Evolutionary conservation across 805 yeast species (phyloP).

Genomic region (Metschnikowia lachancei): DNA sequence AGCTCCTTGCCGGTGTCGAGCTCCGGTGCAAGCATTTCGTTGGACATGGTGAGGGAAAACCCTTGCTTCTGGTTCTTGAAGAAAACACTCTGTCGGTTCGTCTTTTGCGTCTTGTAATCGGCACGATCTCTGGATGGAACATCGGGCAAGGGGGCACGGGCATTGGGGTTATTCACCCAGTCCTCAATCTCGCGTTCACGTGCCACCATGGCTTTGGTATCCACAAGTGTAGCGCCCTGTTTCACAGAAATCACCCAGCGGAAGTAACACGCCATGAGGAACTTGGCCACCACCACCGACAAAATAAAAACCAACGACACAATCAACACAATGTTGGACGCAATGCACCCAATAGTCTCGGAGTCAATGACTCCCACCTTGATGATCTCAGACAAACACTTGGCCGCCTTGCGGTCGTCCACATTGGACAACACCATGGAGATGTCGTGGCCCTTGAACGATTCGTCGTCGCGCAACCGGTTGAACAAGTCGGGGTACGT

Average conservation of each 20-base stretch:
- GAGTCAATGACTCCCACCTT: slow-evolving; percentile 89
- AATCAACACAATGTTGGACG: slow-evolving; percentile 78
- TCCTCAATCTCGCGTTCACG: slow-evolving; percentile 71
- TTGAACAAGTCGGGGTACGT: slow-evolving; percentile 73
- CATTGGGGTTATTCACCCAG: slow-evolving; percentile 68
- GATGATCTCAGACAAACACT: slow-evolving; percentile 79
- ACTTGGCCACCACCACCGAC: slow-evolving; percentile 73
- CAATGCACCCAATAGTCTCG: slow-evolving; percentile 90
- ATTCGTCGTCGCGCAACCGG: slow-evolving; percentile 50
- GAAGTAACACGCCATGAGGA: slow-evolving; percentile 83
- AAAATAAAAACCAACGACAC: slow-evolving; percentile 82
- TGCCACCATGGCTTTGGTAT: slow-evolving; percentile 56
- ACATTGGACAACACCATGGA: slow-evolving; percentile 67
- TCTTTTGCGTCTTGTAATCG: slow-evolving; percentile 35
- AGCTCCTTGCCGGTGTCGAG: slow-evolving; percentile 21
- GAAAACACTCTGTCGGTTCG: slow-evolving; percentile 43
- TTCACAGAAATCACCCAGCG: slow-evolving; percentile 65
- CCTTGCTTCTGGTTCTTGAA: slow-evolving; percentile 29
- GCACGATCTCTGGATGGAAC: slow-evolving; percentile 56
- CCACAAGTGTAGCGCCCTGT: slow-evolving; percentile 74
- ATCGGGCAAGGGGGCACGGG: slow-evolving; percentile 33
- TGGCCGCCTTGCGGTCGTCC: slow-evolving; percentile 67
- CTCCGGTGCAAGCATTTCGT: neutral
- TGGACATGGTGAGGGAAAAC: slow-evolving; percentile 36
- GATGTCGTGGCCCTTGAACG: slow-evolving; percentile 75